Evolutionary conservation across 78 protist species (phyloP).

Genomic region (Mastigamoeba balamuthi): DNA sequence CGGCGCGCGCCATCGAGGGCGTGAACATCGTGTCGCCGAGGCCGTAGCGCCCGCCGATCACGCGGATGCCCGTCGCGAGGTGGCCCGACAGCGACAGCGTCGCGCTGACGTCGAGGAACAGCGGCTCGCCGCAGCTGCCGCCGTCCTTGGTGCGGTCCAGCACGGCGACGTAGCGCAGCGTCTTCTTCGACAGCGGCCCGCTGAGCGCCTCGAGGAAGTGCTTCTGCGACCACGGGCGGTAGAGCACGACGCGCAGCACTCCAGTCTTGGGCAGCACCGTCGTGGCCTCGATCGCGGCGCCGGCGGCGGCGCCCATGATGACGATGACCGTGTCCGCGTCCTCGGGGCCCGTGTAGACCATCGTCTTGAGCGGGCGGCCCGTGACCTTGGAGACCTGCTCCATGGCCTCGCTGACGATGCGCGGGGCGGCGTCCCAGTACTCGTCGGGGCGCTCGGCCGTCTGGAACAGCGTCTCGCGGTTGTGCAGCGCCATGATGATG

Average conservation of each 20-base stretch:
- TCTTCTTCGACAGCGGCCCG: conserved; percentile 18
- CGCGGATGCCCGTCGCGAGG: background rate
- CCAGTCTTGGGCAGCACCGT: no score
- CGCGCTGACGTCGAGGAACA: conserved; percentile 49
- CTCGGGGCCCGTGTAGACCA: background rate
- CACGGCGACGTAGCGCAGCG: conserved; percentile 39
- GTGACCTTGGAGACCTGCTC: conserved; percentile 14
- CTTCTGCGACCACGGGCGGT: conserved; percentile 44
- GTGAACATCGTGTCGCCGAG: conserved; percentile 51
- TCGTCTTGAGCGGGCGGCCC: conserved; percentile 19
- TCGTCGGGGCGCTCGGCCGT: conserved; percentile 21
- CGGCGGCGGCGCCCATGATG: conserved; percentile 42
- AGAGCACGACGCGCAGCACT: conserved; percentile 44
- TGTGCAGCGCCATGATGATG: conserved; percentile 18
- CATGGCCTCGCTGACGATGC: conserved; percentile 24
- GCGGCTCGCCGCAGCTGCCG: conserved; percentile 54
- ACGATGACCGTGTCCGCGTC: conserved; percentile 60
- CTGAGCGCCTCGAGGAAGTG: conserved; percentile 19
- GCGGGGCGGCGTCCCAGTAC: conserved; percentile 23
- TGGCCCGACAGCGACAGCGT: background rate
- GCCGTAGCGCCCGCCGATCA: conserved; percentile 58
- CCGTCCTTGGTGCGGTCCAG: conserved; percentile 49
- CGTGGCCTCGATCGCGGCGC: conserved; percentile 4
- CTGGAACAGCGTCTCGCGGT: conserved; percentile 38
- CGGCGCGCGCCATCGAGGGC: conserved; percentile 31